phyloP scores from a whole-genome alignment of 805 yeast genomes.

The Saturnispora hagleri region DNA sequence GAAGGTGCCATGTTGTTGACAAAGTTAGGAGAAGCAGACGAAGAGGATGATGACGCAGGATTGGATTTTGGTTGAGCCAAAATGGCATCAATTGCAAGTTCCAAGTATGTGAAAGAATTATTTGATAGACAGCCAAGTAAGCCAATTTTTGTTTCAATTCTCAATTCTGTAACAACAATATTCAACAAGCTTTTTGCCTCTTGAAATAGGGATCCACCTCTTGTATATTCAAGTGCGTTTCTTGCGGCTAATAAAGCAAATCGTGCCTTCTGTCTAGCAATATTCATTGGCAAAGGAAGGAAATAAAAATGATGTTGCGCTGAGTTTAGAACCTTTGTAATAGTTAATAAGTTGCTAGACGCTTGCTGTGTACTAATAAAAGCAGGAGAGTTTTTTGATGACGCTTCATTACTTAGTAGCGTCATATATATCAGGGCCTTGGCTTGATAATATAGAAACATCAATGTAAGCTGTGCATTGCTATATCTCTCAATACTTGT shows the following conservation, averaged over 20 bases:
- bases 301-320: conserved; percentile 32
- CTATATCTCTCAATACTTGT: conserved; percentile 27
- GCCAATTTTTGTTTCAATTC: conserved; percentile 40
- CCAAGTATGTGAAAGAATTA: conserved; percentile 47
- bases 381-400: conserved; percentile 40
- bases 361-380: conserved; percentile 63
- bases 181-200: conserved; percentile 52
- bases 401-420: conserved; percentile 38
- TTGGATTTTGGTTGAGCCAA: conserved; percentile 38
- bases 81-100: conserved; percentile 51
- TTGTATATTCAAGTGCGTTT: conserved; percentile 72
- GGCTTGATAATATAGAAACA: conserved; percentile 52
- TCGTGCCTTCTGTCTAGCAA: conserved; percentile 54
- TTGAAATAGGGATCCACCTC: conserved; percentile 73
- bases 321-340: conserved; percentile 34
- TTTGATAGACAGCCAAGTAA: conserved; percentile 55
- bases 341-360: conserved; percentile 47
- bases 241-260: conserved; percentile 58
- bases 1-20: background rate
- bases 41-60: background rate
- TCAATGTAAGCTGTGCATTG: conserved; percentile 43
- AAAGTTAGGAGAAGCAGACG: background rate
- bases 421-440: conserved; percentile 58
- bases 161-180: conserved; percentile 41
- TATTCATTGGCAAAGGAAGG: conserved; percentile 56